These are phyloP conservation scores for Exophiala aquamarina DNA, from an alignment of 2,329 filamentous ascomycete genomes.

Conservation along the genomic window DNA sequence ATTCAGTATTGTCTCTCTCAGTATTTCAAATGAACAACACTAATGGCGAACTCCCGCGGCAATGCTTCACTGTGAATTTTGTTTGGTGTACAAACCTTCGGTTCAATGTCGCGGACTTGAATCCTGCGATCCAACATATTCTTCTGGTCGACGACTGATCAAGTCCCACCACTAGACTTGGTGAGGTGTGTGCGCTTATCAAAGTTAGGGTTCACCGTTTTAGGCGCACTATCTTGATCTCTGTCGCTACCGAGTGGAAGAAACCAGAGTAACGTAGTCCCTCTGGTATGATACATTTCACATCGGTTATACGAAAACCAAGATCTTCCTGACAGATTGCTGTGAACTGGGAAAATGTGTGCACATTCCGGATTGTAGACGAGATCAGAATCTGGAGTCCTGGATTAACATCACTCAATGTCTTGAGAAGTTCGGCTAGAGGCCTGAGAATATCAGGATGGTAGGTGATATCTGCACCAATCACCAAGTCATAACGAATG, in stretches of 20 bases:
- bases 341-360: constrained; percentile 61
- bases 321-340: constrained; percentile 50
- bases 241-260: constrained; percentile 39
- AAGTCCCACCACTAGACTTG: no score
- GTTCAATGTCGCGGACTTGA: no score
- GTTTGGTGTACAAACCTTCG: no score
- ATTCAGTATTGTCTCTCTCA: no score
- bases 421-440: constrained; percentile 20
- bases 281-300: constrained; percentile 44
- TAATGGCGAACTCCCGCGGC: no score
- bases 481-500: constrained; percentile 17
- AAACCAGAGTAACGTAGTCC: constrained; percentile 46
- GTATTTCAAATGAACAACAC: no score
- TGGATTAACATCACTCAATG: constrained; percentile 18
- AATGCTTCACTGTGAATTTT: no score
- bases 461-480: constrained; percentile 29
- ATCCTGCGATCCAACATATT: no score
- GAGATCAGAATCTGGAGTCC: constrained; percentile 55
- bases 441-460: constrained; percentile 26
- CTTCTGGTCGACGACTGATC: no score
- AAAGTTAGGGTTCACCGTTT: no score
- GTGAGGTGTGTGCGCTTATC: no score
- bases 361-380: constrained; percentile 60
- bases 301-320: constrained; percentile 37
- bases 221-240: constrained; percentile 23